These are phyloP conservation scores for Barnettozyma populi DNA, from an alignment of 805 yeast species.

Conservation along the genomic window DNA sequence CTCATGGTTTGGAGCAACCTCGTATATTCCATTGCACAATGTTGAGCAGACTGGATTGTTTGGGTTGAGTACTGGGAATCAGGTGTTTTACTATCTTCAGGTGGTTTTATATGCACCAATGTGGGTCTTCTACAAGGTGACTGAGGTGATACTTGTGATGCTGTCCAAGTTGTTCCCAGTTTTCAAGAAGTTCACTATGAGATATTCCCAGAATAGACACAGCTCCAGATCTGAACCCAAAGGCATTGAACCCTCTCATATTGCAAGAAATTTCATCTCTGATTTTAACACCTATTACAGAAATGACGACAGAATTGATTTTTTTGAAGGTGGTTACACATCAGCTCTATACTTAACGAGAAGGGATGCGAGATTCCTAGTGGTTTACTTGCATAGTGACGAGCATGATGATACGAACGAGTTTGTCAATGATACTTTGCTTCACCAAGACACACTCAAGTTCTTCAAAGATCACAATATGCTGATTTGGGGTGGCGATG, in stretches of 20 bases:
- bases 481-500: constrained; percentile 84
- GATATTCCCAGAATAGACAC: constrained; percentile 32
- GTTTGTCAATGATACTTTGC: constrained; percentile 50
- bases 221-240: constrained; percentile 32
- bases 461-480: constrained; percentile 46
- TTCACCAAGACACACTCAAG: constrained; percentile 43
- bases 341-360: constrained; percentile 71
- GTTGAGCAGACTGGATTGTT: constrained; percentile 10
- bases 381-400: constrained; percentile 68
- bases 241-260: constrained; percentile 45
- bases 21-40: constrained; percentile 27
- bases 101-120: constrained; percentile 30
- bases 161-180: constrained; percentile 31
- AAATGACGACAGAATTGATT: constrained; percentile 23
- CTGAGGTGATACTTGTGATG: constrained; percentile 23
- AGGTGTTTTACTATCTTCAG: constrained; percentile 25
- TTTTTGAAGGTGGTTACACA: constrained; percentile 73
- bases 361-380: constrained; percentile 61
- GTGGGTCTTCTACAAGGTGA: constrained; percentile 25
- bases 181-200: constrained; percentile 30
- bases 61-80: constrained; percentile 22
- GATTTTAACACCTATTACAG: constrained; percentile 44
- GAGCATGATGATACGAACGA: constrained; percentile 56
- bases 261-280: constrained; percentile 45
- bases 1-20: constrained; percentile 16